Percentiles rank a stretch among this genome's conserved stretches.
These are phyloP conservation scores for Dacryopinax spathularia DNA, from an alignment of 768 basidiomycete species.

Conservation along the genomic window DNA sequence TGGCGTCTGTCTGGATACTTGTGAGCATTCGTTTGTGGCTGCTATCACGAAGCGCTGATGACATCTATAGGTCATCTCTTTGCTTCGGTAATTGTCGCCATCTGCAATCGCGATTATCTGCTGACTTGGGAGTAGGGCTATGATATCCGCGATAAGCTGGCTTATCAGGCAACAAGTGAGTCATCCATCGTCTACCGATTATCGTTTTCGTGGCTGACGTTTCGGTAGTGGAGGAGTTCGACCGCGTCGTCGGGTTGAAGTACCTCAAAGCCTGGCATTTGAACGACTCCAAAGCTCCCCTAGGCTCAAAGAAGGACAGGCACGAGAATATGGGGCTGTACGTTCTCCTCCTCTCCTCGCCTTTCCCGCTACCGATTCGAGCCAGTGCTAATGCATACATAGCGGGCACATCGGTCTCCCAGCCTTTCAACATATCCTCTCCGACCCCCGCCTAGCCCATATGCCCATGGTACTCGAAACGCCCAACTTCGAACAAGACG, in stretches of 20 bases:
- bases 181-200: constrained; percentile 10
- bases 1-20: constrained; percentile 77
- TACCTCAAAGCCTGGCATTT: constrained; percentile 76
- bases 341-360: constrained; percentile 19
- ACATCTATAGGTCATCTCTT: constrained; percentile 50
- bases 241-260: constrained; percentile 48
- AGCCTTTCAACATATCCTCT: constrained; percentile 51
- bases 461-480: constrained; percentile 79
- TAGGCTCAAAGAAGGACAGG: constrained; percentile 54
- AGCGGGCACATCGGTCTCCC: constrained; percentile 55
- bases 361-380: neutral
- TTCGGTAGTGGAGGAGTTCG: constrained; percentile 46
- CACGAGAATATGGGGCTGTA: constrained; percentile 79
- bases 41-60: neutral
- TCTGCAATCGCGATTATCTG: neutral
- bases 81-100: constrained; percentile 41
- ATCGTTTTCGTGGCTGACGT: neutral
- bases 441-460: constrained; percentile 48
- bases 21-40: constrained; percentile 26
- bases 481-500: constrained; percentile 49
- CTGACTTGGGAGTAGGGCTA: constrained; percentile 40
- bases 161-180: constrained; percentile 39
- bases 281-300: constrained; percentile 62
- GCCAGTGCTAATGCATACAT: neutral
- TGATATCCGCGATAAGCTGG: constrained; percentile 57